Percentiles rank a stretch among this genome's conserved stretches.
phyloP scores from a whole-genome alignment of 2,329 filamentous ascomycete species.

The Fusarium concolor region DNA sequence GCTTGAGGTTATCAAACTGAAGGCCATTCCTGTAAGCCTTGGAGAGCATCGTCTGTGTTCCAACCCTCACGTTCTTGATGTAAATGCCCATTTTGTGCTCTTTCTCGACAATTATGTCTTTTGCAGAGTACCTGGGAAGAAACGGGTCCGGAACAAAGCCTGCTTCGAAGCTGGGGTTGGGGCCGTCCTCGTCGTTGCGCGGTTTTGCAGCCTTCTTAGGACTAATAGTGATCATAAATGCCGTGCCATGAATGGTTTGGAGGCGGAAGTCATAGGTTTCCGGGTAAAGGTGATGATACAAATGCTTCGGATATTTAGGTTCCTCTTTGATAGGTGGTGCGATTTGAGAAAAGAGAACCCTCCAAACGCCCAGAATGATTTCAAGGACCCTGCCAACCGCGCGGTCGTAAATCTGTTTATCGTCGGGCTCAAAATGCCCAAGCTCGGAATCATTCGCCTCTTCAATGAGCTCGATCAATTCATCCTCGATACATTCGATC shows the following conservation, averaged over 20 bases:
- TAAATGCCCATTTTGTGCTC: neutral
- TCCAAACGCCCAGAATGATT: neutral
- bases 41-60: neutral
- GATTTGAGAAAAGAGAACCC: constrained; percentile 1
- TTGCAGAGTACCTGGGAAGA: neutral
- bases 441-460: neutral
- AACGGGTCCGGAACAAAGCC: neutral
- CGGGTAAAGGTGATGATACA: neutral
- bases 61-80: neutral
- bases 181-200: neutral
- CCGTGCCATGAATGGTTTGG: neutral
- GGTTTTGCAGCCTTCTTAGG: neutral
- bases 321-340: neutral
- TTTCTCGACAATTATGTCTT: neutral
- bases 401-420: constrained; percentile 6
- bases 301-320: neutral
- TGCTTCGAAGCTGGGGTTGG: neutral
- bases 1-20: neutral
- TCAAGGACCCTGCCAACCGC: neutral
- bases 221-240: neutral
- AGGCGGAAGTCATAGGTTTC: constrained; percentile 3
- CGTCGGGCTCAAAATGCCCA: too few relatives aligned
- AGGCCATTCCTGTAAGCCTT: neutral
- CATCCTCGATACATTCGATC: neutral
- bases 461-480: fast-evolving